Conservation (phyloP, 176 grass and related monocot species). For the Puccinellia tenuiflora region DNA sequence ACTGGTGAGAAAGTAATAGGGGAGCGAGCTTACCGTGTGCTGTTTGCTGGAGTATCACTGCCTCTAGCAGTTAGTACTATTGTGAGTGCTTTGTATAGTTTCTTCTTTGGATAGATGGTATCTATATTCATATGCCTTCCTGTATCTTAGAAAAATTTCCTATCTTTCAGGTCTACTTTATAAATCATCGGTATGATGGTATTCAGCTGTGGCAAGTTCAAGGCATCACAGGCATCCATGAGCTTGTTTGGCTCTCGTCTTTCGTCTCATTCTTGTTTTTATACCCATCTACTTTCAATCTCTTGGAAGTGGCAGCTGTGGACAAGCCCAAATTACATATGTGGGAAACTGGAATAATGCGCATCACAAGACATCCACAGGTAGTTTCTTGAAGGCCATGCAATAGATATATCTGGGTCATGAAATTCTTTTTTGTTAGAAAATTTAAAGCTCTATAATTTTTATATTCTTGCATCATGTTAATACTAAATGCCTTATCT, state of each 20-base stretch:
- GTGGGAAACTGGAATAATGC: slow-evolving; percentile 99
- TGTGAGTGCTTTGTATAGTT: slow-evolving; percentile 43
- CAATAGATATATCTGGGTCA: neutral
- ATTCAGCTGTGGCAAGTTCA: slow-evolving; percentile 85
- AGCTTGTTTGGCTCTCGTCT: slow-evolving; percentile 74
- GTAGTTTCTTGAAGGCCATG: slow-evolving; percentile 21
- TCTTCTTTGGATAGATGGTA: neutral
- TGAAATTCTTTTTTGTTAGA: neutral
- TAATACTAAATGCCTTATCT: neutral
- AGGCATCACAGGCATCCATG: slow-evolving; percentile 58
- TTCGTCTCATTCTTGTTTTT: slow-evolving; percentile 86
- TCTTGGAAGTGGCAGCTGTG: slow-evolving; percentile 89
- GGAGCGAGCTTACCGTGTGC: slow-evolving; percentile 70
- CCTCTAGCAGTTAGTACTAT: slow-evolving; percentile 78
- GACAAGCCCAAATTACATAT: slow-evolving; percentile 94
- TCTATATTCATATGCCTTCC: neutral
- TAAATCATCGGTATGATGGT: slow-evolving; percentile 91
- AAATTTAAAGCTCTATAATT: neutral
- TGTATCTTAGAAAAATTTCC: neutral
- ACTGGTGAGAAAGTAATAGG: slow-evolving; percentile 76
- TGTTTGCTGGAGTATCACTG: slow-evolving; percentile 89
- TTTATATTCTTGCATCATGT: neutral
- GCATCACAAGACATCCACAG: slow-evolving; percentile 94
- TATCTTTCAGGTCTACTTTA: slow-evolving; percentile 81
- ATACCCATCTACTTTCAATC: slow-evolving; percentile 97